These are phyloP conservation scores for Cinnamomum chago DNA, from an alignment of 164 flowering plant genomes.

Conservation along the genomic window DNA sequence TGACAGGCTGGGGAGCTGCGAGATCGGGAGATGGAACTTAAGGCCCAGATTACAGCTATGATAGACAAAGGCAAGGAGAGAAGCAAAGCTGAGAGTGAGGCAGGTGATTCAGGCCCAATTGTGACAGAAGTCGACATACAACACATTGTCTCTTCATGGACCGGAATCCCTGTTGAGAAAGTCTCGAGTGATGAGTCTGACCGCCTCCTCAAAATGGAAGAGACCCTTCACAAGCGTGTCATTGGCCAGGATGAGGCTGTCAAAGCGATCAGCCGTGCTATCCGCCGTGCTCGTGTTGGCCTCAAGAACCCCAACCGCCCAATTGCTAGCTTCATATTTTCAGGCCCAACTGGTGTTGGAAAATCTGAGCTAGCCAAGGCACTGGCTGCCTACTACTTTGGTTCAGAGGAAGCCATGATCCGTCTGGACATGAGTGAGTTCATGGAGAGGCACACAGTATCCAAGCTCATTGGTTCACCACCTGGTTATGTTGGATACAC, in stretches of 20 bases:
- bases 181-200: slow-evolving; percentile 20
- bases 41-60: slow-evolving; percentile 12
- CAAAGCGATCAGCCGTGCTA: slow-evolving; percentile 28
- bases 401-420: slow-evolving; percentile 22
- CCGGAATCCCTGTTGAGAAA: slow-evolving; percentile 36
- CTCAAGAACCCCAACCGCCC: slow-evolving; percentile 30
- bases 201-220: slow-evolving; percentile 27
- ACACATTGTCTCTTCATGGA: slow-evolving; percentile 23
- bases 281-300: slow-evolving; percentile 36
- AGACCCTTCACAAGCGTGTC: slow-evolving; percentile 17
- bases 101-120: slow-evolving; percentile 1
- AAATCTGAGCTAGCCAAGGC: slow-evolving; percentile 24
- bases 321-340: slow-evolving; percentile 33
- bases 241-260: slow-evolving; percentile 42
- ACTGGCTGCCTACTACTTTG: slow-evolving; percentile 23
- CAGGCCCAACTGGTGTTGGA: slow-evolving; percentile 46
- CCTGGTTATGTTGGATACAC: slow-evolving; percentile 27
- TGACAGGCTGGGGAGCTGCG: slow-evolving; percentile 71
- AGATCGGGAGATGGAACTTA: slow-evolving; percentile 32
- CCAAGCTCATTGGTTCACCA: slow-evolving; percentile 24
- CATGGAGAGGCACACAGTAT: slow-evolving; percentile 16
- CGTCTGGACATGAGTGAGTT: slow-evolving; percentile 27
- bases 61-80: slow-evolving; percentile 16
- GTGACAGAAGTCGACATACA: slow-evolving; percentile 31
- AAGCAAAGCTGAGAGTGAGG: slow-evolving; percentile 16